Evolutionary conservation across 371 early-diverging fungal species (phyloP).

Genomic region (Sporodiniella umbellata): DNA sequence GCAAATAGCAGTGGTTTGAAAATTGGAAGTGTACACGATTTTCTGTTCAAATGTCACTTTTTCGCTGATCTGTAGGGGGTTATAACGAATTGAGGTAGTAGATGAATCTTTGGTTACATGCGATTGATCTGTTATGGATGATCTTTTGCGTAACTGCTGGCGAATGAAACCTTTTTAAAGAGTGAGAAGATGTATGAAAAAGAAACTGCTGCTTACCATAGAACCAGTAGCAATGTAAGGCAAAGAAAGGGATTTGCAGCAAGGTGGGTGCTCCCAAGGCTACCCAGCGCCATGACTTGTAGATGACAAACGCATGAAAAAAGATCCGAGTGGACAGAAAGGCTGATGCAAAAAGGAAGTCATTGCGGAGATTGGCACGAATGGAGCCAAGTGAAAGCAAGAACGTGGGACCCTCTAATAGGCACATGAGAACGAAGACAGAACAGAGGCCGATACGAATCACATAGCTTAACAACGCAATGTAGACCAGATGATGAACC

Average conservation of each 20-base stretch:
- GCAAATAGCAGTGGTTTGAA: too few relatives aligned
- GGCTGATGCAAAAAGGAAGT: constrained; percentile 39
- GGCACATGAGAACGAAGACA: constrained; percentile 36
- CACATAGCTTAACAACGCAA: constrained; percentile 23
- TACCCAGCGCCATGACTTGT: constrained; percentile 10
- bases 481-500: constrained; percentile 54
- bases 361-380: constrained; percentile 23
- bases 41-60: too few relatives aligned
- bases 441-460: constrained; percentile 16
- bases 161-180: constrained; percentile 32
- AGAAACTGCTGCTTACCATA: constrained; percentile 23
- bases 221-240: constrained; percentile 50
- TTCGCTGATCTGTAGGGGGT: too few relatives aligned
- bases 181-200: too few relatives aligned
- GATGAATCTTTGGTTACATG: too few relatives aligned
- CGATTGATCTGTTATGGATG: too few relatives aligned
- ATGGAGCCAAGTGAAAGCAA: constrained; percentile 39
- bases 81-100: too few relatives aligned
- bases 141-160: constrained; percentile 27
- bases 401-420: constrained; percentile 40
- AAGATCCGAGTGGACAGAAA: constrained; percentile 36
- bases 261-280: constrained; percentile 12
- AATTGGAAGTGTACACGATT: too few relatives aligned
- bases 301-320: constrained; percentile 39
- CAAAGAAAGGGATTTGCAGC: constrained; percentile 24